Base-by-base conservation (phyloP, 164 flowering plant species). In the Magnolia sinica region DNA sequence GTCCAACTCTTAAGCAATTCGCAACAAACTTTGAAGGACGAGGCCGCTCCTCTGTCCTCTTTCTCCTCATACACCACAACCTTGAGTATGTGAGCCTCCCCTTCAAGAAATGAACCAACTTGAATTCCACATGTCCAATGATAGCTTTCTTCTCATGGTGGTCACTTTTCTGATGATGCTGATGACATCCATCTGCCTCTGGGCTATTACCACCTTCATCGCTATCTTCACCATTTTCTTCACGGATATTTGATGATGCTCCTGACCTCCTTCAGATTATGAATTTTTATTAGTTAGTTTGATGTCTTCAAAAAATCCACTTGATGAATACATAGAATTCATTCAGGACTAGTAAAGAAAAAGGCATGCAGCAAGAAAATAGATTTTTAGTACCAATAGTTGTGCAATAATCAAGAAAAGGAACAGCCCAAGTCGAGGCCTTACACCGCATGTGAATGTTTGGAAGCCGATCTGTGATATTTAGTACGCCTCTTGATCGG, bases 61-160 rank as follows among this genome's bases (percentile, higher is more conserved):
- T 76, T 45, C 73, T 82, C 37, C 73, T 50, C 19, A 24, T 66
- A 22, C 69, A 64, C 80, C 82, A 71, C 24, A 76, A 71, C 8
- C 52, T 75, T 45, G 85, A 63, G 68, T 77, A 51, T 64, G 84
- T 79, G 23, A 84, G 78, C 78, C 80, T 76, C 2, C 84, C 83
- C 52, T 73, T 84, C 65, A 84, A 66, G 65, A 81, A 77, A 61
- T 77, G 80, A 70, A 79, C 71, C 67, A 77, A 10, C 77, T 61
- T 82, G 65, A 76, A 78, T 67, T 70, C 74, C 0, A 79, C 11
- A 1, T 70, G 71, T 3, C 51, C 67, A 50, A 71, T 58, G 49
- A 76, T 9, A 29, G 55, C 64, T 67, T 76, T 45, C 7, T 77
- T 79, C 27, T 78, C 59, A 37, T 37, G 45, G 3, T 37, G 45